A percentile compares a stretch with the other conserved stretches of the same genome.
These are phyloP conservation scores for Xylariaceae sp. DNA, from an alignment of 2,329 filamentous ascomycete genomes.

Conservation along the genomic window DNA sequence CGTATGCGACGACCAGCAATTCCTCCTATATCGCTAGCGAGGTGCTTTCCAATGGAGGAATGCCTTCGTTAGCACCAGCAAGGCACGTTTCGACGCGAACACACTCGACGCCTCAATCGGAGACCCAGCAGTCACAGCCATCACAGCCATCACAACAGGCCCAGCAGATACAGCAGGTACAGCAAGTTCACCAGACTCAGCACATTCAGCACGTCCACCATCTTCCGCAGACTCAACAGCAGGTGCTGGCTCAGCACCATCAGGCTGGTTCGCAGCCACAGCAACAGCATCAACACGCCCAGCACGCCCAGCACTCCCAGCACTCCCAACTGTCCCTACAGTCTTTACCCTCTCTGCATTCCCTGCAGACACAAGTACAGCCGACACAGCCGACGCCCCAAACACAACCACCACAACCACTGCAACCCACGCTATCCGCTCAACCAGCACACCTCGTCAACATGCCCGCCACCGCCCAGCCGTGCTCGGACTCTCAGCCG, in stretches of 20 bases:
- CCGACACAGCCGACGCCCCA: neutral
- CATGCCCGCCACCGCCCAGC: constrained; percentile 35
- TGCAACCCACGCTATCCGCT: neutral
- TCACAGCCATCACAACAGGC: neutral
- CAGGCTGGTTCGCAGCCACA: no score
- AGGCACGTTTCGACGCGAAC: constrained; percentile 32
- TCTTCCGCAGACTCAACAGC: no score
- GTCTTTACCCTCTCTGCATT: no score
- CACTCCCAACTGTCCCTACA: no score
- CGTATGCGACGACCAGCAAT: constrained; percentile 23
- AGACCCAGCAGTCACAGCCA: constrained; percentile 25
- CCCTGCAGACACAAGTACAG: neutral
- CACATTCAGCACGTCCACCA: neutral
- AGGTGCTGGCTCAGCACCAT: no score
- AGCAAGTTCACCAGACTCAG: neutral
- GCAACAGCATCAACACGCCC: no score
- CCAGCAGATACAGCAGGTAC: neutral
- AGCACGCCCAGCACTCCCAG: no score
- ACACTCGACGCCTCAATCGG: constrained; percentile 32
- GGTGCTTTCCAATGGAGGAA: constrained; percentile 35
- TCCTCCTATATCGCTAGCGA: constrained; percentile 22
- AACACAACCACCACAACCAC: neutral
- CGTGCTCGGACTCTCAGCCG: constrained; percentile 30
- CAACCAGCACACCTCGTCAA: constrained; percentile 16
- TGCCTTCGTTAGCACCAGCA: constrained; percentile 31